These are phyloP conservation scores for Starmerella potacharoeniae DNA, from an alignment of 805 yeast species.

Conservation along the genomic window DNA sequence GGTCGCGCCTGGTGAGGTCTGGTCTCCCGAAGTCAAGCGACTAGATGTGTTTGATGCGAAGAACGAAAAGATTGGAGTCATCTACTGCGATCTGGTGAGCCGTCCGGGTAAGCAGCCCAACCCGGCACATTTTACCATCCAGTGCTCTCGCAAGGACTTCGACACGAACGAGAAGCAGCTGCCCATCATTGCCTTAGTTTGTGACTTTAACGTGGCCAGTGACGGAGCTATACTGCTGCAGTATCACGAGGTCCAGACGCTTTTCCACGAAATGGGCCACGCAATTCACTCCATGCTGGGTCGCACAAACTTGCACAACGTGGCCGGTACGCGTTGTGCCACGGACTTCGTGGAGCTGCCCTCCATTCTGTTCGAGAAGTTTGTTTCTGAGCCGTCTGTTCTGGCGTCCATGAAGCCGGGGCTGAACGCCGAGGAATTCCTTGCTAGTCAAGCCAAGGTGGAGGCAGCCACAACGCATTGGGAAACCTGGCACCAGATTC, in stretches of 20 bases:
- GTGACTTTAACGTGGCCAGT: constrained; percentile 49
- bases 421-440: constrained; percentile 9
- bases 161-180: constrained; percentile 42
- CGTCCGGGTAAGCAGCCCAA: constrained; percentile 62
- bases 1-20: constrained; percentile 62
- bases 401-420: constrained; percentile 32
- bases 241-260: constrained; percentile 75
- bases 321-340: constrained; percentile 88
- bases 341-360: constrained; percentile 97
- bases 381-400: constrained; percentile 73
- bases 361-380: constrained; percentile 90
- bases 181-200: constrained; percentile 81
- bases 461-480: constrained; percentile 39
- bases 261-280: constrained; percentile 98
- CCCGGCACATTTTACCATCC: constrained; percentile 93
- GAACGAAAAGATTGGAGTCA: constrained; percentile 59
- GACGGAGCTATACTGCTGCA: constrained; percentile 34
- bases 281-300: constrained; percentile 98
- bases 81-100: constrained; percentile 80
- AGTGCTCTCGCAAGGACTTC: constrained; percentile 70
- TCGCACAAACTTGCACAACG: constrained; percentile 75
- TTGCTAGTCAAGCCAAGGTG: constrained; percentile 9
- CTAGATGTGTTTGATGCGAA: constrained; percentile 51
- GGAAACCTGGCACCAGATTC: constrained; percentile 76
- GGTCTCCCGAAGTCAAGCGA: constrained; percentile 79